Base-by-base conservation (phyloP, 2,329 filamentous ascomycete genomes). In the Chaetomium sp. region DNA sequence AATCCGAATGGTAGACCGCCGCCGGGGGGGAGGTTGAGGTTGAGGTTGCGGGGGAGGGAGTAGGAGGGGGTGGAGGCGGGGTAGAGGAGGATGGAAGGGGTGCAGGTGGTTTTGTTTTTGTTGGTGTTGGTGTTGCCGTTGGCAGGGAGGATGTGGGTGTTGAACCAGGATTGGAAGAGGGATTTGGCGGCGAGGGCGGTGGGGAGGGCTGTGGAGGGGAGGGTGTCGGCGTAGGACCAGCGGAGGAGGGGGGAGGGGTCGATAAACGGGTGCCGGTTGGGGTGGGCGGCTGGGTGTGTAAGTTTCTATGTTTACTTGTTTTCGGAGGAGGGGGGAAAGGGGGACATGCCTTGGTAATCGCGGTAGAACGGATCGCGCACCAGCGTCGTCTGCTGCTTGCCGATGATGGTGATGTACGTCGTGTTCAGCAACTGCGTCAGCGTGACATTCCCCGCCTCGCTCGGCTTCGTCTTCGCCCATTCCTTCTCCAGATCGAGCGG, bases 181-280 rank as follows among this genome's bases (percentile, higher is more conserved):
- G 77, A 78, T 59, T 80, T 80, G 63, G 80, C 79, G 5, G 68
- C 62, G 5, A 78, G 66, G 3, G 75, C 79, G 2, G 74, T 66
- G 0, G 73, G 53, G 6, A 67, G 58, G 1, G 58, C 63, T 0
- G 58, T 56, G 14, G 53, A 62, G 0, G 66, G 59, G 4, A 67
- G 55, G 8, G 60, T 59, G 59, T 72, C 71, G 37, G 66, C 71
- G 55, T 64, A 72, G 8, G 62, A 67, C 71, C 71, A 73, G 12
- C 71, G 68, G 3, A 62, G 52, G 5, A 71, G 61, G 1, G 71
- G 69, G 1, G 64, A 67, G 2, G 71, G 71, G 58, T 73, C 66
- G 10, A 74, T 65, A 46, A 72, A 72, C 0, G 71, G 71, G 1
- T 55, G 65, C 36, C 71, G 68, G 40, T 68, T 68, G 50, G 68